Conservation (phyloP, 2,329 filamentous ascomycete genomes). For the Fusarium sublunatum region DNA sequence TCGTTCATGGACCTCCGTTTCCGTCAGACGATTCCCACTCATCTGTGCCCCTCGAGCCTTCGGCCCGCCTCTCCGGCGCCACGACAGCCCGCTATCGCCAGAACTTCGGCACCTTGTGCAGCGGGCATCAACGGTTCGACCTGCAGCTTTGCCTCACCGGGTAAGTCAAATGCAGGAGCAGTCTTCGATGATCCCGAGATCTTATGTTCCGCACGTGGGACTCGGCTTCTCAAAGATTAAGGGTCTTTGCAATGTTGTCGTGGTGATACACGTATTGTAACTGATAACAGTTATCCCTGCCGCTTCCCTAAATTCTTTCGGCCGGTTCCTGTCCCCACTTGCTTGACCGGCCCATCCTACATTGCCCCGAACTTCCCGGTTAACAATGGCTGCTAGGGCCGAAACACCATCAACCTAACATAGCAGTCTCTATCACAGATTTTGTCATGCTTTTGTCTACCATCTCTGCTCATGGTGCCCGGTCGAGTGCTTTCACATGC, state of each 20-base stretch:
- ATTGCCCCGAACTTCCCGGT: slow-evolving; percentile 34
- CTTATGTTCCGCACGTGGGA: slow-evolving; percentile 32
- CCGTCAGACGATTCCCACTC: slow-evolving; percentile 43
- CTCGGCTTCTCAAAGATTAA: slow-evolving; percentile 23
- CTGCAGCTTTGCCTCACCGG: slow-evolving; percentile 21
- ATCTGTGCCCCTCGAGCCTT: slow-evolving; percentile 43
- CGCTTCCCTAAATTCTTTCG: slow-evolving; percentile 4
- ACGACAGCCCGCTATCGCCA: slow-evolving; percentile 45
- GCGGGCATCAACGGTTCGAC: not conserved
- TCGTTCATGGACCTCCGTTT: slow-evolving; percentile 26
- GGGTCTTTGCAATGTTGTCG: slow-evolving; percentile 8
- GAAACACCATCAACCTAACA: slow-evolving; percentile 28
- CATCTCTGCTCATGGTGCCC: not conserved
- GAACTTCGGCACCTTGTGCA: slow-evolving; percentile 41
- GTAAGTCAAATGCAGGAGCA: slow-evolving; percentile 20
- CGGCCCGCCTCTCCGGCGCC: slow-evolving; percentile 53
- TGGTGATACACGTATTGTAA: slow-evolving; percentile 22
- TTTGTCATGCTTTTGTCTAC: not conserved
- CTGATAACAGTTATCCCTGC: slow-evolving; percentile 5
- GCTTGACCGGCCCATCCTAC: slow-evolving; percentile 21
- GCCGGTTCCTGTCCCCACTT: slow-evolving; percentile 22
- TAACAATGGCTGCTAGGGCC: slow-evolving; percentile 37
- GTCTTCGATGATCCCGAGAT: slow-evolving; percentile 18
- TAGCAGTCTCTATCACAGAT: slow-evolving; percentile 3
- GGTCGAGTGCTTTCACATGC: not conserved